phyloP scores from a whole-genome alignment of 768 basidiomycete genomes.

The Cyathus striatus region DNA sequence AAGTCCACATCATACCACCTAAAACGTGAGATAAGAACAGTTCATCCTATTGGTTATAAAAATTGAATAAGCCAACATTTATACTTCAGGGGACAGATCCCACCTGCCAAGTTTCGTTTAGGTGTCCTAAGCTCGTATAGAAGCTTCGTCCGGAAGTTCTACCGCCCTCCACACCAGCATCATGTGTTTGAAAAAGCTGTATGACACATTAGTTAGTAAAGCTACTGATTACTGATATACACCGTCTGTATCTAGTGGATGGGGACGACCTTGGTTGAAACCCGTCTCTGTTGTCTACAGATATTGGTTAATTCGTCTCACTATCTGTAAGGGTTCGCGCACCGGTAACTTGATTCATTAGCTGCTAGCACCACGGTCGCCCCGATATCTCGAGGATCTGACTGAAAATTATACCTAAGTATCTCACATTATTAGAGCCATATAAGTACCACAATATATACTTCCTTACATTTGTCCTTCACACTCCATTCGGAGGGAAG shows the following conservation, averaged over 20 bases:
- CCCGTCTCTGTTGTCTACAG: too few relatives aligned
- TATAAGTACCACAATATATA: too few relatives aligned
- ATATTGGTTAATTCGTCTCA: too few relatives aligned
- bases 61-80: not conserved
- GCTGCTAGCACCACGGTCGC: constrained; percentile 61
- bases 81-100: constrained; percentile 10
- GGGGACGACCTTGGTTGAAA: constrained; percentile 67
- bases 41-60: constrained; percentile 40
- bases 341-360: constrained; percentile 64
- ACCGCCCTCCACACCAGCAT: constrained; percentile 53
- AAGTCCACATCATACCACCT: constrained; percentile 69
- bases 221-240: not conserved
- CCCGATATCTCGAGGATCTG: constrained; percentile 61
- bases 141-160: constrained; percentile 68
- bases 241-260: constrained; percentile 59
- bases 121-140: constrained; percentile 79
- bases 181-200: constrained; percentile 77
- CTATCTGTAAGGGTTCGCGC: too few relatives aligned
- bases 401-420: constrained; percentile 66
- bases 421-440: not conserved
- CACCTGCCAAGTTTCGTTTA: constrained; percentile 75
- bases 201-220: constrained; percentile 1
- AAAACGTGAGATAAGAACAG: constrained; percentile 70
- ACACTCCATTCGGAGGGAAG: constrained; percentile 49
- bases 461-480: constrained; percentile 50